Conservation (phyloP, 164 flowering plant species). For the Sedum album region DNA sequence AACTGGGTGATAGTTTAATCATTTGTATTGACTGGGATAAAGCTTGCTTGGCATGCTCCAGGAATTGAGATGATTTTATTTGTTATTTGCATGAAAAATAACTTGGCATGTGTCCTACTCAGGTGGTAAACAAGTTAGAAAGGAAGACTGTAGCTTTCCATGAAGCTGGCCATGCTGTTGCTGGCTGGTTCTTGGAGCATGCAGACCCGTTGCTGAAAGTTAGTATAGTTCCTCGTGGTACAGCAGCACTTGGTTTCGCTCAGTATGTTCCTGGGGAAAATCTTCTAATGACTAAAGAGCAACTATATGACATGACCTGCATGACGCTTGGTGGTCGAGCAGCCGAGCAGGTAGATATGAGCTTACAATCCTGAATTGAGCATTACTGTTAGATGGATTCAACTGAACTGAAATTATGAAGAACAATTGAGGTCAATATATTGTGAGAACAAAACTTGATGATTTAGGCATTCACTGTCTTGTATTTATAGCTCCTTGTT, state of each 20-base stretch:
- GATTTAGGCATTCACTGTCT: background rate
- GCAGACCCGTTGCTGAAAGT: slow-evolving; percentile 87
- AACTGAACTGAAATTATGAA: background rate
- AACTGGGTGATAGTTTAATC: background rate
- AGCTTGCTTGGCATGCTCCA: too few relatives aligned
- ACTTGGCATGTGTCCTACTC: slow-evolving; percentile 10
- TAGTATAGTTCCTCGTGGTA: slow-evolving; percentile 94
- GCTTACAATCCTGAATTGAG: background rate
- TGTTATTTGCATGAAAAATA: background rate
- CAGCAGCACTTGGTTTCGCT: slow-evolving; percentile 95
- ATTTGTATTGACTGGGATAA: background rate
- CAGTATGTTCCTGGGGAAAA: slow-evolving; percentile 93
- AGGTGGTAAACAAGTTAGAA: slow-evolving; percentile 93
- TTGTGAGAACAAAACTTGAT: background rate
- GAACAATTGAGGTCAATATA: background rate
- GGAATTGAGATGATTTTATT: too few relatives aligned
- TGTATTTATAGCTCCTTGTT: background rate
- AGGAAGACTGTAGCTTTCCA: slow-evolving; percentile 91
- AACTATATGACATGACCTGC: slow-evolving; percentile 92
- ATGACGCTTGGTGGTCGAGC: slow-evolving; percentile 98
- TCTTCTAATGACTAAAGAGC: slow-evolving; percentile 92
- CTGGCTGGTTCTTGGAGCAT: slow-evolving; percentile 89
- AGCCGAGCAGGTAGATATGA: slow-evolving; percentile 66
- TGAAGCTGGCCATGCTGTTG: slow-evolving; percentile 94
- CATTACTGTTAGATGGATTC: too few relatives aligned